phyloP scores from a whole-genome alignment of 164 flowering plant species.

The Magnolia officinalis region DNA sequence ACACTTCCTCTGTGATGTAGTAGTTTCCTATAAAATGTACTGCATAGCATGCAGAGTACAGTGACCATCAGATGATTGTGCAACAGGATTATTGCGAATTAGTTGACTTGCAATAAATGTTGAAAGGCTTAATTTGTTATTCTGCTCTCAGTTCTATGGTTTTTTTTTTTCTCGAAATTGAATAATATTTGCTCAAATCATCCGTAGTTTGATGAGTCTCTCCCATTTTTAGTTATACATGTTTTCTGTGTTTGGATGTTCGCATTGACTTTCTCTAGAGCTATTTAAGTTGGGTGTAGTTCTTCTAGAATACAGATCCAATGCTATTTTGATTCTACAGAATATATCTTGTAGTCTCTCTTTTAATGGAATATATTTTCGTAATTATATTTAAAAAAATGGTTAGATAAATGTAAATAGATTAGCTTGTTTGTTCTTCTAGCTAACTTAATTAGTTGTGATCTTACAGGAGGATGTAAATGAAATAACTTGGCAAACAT shows the following conservation, averaged over 20 bases:
- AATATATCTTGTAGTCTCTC: neutral
- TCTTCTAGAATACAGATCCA: too few species aligned
- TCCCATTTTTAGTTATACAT: neutral
- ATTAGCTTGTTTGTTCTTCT: neutral
- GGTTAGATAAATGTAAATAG: neutral
- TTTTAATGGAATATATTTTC: neutral
- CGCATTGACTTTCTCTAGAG: neutral
- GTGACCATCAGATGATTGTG: neutral
- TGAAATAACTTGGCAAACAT: constrained; percentile 94
- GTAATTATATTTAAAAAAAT: neutral
- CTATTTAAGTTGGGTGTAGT: neutral
- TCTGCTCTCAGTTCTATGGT: neutral
- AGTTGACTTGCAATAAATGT: neutral
- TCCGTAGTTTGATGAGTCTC: neutral
- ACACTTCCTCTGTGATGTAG: too few species aligned
- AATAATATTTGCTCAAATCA: neutral
- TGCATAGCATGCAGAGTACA: neutral
- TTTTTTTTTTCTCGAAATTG: neutral
- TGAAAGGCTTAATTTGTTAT: neutral
- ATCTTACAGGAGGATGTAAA: constrained; percentile 58
- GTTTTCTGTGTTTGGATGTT: neutral
- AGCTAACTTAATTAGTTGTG: constrained; percentile 11
- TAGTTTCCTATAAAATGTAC: neutral
- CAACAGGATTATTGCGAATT: neutral
- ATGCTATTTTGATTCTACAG: neutral